These are phyloP conservation scores for Stagonosporopsis rhizophila DNA, from an alignment of 2,329 filamentous ascomycete species.

Conservation along the genomic window DNA sequence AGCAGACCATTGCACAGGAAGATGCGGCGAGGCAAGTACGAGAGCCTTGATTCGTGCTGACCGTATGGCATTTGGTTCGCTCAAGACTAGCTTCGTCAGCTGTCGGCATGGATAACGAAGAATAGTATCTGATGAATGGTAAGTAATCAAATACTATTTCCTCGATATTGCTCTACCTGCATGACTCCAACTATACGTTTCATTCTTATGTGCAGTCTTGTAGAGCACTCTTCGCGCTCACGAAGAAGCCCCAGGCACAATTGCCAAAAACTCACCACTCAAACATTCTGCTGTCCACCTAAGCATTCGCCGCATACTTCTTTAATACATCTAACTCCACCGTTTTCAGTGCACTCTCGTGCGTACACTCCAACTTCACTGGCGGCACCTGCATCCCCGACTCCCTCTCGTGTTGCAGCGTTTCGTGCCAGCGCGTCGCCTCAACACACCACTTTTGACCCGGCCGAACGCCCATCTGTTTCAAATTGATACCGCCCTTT, in stretches of 20 bases:
- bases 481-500: slow-evolving; percentile 18
- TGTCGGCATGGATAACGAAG: no score
- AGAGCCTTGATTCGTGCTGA: neutral
- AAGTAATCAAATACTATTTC: no score
- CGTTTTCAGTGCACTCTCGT: slow-evolving; percentile 17
- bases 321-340: slow-evolving; percentile 20
- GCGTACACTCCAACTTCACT: slow-evolving; percentile 21
- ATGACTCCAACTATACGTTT: no score
- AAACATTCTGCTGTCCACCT: neutral
- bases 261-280: no score
- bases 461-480: slow-evolving; percentile 20
- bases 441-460: slow-evolving; percentile 24
- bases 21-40: neutral
- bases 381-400: slow-evolving; percentile 14
- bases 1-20: slow-evolving; percentile 17
- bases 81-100: no score
- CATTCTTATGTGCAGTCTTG: no score
- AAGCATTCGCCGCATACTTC: slow-evolving; percentile 13
- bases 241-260: no score
- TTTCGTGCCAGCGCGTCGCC: slow-evolving; percentile 19
- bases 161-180: no score
- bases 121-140: no score
- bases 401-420: slow-evolving; percentile 14
- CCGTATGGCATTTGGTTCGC: no score
- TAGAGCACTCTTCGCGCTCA: no score